Evolutionary conservation across 371 early-diverging fungal species (phyloP).

Genomic region (Rhizopus arrhizus): DNA sequence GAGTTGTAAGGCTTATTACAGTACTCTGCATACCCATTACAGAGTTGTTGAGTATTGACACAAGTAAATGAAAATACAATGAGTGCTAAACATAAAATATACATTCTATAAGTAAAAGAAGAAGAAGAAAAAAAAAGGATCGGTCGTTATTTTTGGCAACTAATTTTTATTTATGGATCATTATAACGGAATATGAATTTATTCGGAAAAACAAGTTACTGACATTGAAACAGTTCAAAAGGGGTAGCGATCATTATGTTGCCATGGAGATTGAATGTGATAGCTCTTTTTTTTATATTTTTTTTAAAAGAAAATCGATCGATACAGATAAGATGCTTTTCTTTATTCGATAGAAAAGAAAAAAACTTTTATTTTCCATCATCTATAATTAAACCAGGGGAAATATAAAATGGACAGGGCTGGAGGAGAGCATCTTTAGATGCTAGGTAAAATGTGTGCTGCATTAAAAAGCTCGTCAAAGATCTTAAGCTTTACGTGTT

Average conservation of each 20-base stretch:
- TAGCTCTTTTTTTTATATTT: not conserved
- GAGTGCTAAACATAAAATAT: conserved; percentile 6
- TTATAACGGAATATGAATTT: not conserved
- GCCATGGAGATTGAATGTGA: not conserved
- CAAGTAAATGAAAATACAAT: conserved; percentile 5
- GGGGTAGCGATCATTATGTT: not conserved
- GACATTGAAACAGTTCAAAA: not conserved
- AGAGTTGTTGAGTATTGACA: conserved; percentile 44
- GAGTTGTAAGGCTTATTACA: conserved; percentile 62
- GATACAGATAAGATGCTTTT: not conserved
- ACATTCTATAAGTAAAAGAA: conserved; percentile 10
- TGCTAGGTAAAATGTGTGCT: no score
- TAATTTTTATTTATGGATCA: conserved; percentile 8
- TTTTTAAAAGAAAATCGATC: not conserved
- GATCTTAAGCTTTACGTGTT: no score
- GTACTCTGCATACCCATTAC: conserved; percentile 74
- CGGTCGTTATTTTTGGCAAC: not conserved
- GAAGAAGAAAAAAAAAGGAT: not conserved
- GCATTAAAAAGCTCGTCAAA: no score
- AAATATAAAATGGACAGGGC: no score
- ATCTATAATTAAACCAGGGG: no score
- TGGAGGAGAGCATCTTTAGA: no score
- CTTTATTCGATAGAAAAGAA: not conserved
- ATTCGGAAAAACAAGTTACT: conserved; percentile 1
- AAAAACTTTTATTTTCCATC: no score